A percentile compares a stretch with the other conserved stretches of the same genome.
These are phyloP conservation scores for Plasmodium blacklocki DNA, from an alignment of 169 alveolate species.

Conservation along the genomic window DNA sequence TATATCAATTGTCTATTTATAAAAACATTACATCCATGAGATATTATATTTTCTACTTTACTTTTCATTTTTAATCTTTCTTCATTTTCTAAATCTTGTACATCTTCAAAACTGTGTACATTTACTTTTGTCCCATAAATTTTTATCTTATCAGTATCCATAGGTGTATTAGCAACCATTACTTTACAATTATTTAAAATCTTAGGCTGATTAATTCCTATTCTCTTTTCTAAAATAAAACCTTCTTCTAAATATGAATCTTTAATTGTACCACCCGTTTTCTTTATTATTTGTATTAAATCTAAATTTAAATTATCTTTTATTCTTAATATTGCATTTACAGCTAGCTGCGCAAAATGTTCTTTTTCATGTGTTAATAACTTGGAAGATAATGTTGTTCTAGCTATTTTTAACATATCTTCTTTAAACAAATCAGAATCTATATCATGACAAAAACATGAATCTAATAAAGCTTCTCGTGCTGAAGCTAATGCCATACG, in stretches of 20 bases:
- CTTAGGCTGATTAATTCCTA: constrained; percentile 96
- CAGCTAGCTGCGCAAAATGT: constrained; percentile 96
- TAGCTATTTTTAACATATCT: constrained; percentile 96
- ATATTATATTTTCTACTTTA: constrained; percentile 96
- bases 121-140: constrained; percentile 99
- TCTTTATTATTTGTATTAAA: constrained; percentile 95
- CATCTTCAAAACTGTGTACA: constrained; percentile 97
- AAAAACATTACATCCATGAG: constrained; percentile 98
- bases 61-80: constrained; percentile 98
- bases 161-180: constrained; percentile 98
- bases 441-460: constrained; percentile 89
- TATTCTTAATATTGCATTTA: constrained; percentile 96
- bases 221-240: constrained; percentile 97
- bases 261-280: constrained; percentile 97
- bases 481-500: constrained; percentile 95
- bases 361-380: constrained; percentile 96
- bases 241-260: constrained; percentile 99
- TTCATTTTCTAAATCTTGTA: constrained; percentile 98
- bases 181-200: constrained; percentile 91
- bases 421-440: constrained; percentile 89
- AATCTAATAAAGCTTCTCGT: constrained; percentile 87
- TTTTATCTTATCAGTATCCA: constrained; percentile 99
- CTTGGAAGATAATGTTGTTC: constrained; percentile 98
- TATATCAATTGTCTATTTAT: constrained; percentile 99
- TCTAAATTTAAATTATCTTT: constrained; percentile 88